Evolutionary conservation across 2,329 filamentous ascomycete genomes (phyloP).

Genomic region (Xylariaceae sp.): DNA sequence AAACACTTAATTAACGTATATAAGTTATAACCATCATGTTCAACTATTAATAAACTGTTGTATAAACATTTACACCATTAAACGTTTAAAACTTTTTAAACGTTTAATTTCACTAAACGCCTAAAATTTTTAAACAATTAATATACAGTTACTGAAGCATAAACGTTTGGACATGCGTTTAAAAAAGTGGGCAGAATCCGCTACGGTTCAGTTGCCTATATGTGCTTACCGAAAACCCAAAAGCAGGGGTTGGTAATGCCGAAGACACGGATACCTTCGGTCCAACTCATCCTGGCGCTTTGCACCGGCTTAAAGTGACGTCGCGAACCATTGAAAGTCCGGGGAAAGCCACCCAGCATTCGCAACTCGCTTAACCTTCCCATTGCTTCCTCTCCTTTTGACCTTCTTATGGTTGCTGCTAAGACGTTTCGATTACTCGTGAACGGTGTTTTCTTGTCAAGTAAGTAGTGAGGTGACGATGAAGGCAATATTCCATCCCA

Average conservation of each 20-base stretch:
- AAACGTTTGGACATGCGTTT: too few species aligned
- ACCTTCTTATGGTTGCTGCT: neutral
- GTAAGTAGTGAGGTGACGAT: constrained; percentile 21
- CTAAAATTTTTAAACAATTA: too few species aligned
- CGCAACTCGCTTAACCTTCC: constrained; percentile 3
- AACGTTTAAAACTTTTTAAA: too few species aligned
- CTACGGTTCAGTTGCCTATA: too few species aligned
- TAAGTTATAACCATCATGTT: too few species aligned
- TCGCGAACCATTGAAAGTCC: constrained; percentile 23
- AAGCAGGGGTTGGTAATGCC: neutral
- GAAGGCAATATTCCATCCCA: constrained; percentile 24
- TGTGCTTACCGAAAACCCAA: too few species aligned
- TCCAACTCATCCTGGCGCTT: constrained; percentile 24
- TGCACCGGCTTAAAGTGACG: constrained; percentile 30
- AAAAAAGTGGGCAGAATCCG: too few species aligned
- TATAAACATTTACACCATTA: too few species aligned
- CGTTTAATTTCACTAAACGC: too few species aligned
- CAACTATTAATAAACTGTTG: too few species aligned
- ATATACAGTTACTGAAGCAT: too few species aligned
- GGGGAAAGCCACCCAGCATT: constrained; percentile 20
- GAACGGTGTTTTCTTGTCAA: neutral
- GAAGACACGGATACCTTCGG: constrained; percentile 19
- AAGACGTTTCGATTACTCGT: neutral
- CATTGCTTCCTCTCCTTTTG: neutral
- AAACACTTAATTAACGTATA: too few species aligned